Percentiles rank a stretch among this genome's conserved stretches.
These are phyloP conservation scores for Zalerion maritima DNA, from an alignment of 495 filamentous ascomycete genomes.

Conservation along the genomic window DNA sequence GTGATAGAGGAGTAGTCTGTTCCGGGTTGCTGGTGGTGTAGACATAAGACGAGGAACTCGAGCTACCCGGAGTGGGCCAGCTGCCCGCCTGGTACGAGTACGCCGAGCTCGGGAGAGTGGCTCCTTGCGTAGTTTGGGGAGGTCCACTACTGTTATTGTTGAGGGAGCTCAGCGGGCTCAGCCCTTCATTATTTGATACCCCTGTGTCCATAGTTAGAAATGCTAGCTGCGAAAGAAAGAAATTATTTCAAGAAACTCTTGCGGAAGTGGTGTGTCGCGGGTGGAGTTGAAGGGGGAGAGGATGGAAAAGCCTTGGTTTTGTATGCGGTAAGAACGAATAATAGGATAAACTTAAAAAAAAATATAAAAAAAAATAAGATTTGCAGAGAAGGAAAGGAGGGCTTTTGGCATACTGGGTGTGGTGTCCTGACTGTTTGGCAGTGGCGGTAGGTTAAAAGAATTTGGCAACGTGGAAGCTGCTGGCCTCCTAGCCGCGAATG, in stretches of 20 bases:
- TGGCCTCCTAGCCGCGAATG: conserved; percentile 35
- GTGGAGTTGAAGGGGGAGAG: conserved; percentile 26
- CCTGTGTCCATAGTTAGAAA: conserved; percentile 28
- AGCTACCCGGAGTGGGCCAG: conserved; percentile 39
- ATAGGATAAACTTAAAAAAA: conserved; percentile 14
- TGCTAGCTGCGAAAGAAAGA: too few relatives aligned
- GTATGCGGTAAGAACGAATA: conserved; percentile 28
- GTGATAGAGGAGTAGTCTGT: conserved; percentile 9
- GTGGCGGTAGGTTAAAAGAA: conserved; percentile 43
- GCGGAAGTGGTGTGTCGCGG: conserved; percentile 32
- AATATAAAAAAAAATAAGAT: conserved; percentile 1
- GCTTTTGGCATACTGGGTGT: conserved; percentile 28
- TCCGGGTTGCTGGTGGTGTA: conserved; percentile 32
- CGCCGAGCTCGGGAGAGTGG: conserved; percentile 25
- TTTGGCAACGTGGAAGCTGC: conserved; percentile 44
- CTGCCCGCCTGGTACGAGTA: conserved; percentile 34
- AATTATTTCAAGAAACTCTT: too few relatives aligned
- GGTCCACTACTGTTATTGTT: conserved; percentile 37
- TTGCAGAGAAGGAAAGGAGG: conserved; percentile 6
- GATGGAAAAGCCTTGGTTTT: conserved; percentile 4
- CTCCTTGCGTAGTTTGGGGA: conserved; percentile 35
- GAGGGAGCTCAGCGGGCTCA: conserved; percentile 45
- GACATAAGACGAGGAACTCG: conserved; percentile 36
- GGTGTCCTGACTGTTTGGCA: conserved; percentile 33
- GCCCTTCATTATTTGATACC: conserved; percentile 39